phyloP scores from a whole-genome alignment of 192 early-diverging fungal species.

The Backusella circina region DNA sequence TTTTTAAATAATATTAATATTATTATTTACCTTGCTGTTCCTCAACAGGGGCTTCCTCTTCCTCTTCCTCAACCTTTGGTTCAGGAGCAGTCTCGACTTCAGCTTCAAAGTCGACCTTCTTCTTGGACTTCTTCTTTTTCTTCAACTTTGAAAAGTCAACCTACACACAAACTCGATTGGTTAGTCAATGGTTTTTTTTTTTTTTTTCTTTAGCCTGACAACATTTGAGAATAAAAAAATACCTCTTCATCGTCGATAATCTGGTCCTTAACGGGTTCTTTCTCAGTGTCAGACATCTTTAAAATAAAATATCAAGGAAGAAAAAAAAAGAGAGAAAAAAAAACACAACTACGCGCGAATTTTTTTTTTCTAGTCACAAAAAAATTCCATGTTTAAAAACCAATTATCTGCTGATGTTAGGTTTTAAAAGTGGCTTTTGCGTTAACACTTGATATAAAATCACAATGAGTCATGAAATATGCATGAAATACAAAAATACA shows the following conservation, averaged over 20 bases:
- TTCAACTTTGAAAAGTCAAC: constrained; percentile 40
- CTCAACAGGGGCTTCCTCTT: background rate
- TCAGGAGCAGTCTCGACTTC: constrained; percentile 28
- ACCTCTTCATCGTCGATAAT: constrained; percentile 34
- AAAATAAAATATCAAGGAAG: background rate
- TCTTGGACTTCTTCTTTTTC: constrained; percentile 72
- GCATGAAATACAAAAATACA: no score
- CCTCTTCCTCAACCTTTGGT: constrained; percentile 8
- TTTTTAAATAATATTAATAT: no score
- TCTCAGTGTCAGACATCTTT: constrained; percentile 40
- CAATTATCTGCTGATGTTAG: background rate
- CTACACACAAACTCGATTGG: constrained; percentile 7
- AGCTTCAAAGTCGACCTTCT: constrained; percentile 44
- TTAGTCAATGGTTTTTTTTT: background rate
- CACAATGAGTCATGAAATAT: no score
- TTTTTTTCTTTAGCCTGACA: background rate
- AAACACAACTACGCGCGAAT: background rate
- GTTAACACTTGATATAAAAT: background rate
- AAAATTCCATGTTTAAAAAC: background rate
- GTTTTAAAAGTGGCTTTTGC: background rate
- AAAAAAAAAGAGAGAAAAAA: background rate
- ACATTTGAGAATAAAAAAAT: background rate
- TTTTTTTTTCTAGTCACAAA: constrained; percentile 5
- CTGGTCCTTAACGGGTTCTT: constrained; percentile 31
- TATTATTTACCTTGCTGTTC: background rate